Evolutionary conservation across 345 rosid species (phyloP), one percentile per base, ranked within the genome.

Genomic region (Draba incana): DNA sequence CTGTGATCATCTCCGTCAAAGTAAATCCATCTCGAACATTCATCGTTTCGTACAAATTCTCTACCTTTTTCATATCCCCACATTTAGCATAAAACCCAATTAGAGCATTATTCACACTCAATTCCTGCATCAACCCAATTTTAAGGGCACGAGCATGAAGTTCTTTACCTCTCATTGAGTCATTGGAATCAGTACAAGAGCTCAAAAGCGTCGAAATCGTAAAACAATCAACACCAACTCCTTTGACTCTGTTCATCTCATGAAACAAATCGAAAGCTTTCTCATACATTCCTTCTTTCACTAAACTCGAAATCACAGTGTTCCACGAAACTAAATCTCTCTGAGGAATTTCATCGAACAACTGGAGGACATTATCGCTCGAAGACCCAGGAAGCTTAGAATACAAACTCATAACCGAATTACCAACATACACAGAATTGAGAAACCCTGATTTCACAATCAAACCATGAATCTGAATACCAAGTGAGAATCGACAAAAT

Each of bases 301-400:
- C 86, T 44, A 85, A 39, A 75, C 96, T 57, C 2, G 93, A 88
- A 39, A 90, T 76, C 76, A 84, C 64, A 16, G 92, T 88, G 68
- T 92, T 90, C 93, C 91, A 86, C 0, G 98, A 84, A 0, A 83
- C 77, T 25, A 80, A 65, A 67, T 90, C 93, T 74, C 88, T 84
- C 0, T 59, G 64, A 73, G 84, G 81, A 82, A 88, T 84, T 83
- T 77, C 93, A 64, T 82, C 93, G 45, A 90, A 92, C 81, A 90
- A 1, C 60, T 77, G 65, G 57, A 78, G 49, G 41, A 75, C 88
- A 77, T n/a, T 63, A 14, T 12, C 75, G 46, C 75, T 73, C 49
- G 78, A 68, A 67, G 52, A 52, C 49, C 82, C 79, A 30, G 68
- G 6, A 46, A 30, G 70, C 11, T 84, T 87, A 0, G 76, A 65